A percentile compares a stretch with the other conserved stretches of the same genome.
Evolutionary conservation across 352 stramenopile species (phyloP).

Genomic region (Globisporangium paroecandrum): DNA sequence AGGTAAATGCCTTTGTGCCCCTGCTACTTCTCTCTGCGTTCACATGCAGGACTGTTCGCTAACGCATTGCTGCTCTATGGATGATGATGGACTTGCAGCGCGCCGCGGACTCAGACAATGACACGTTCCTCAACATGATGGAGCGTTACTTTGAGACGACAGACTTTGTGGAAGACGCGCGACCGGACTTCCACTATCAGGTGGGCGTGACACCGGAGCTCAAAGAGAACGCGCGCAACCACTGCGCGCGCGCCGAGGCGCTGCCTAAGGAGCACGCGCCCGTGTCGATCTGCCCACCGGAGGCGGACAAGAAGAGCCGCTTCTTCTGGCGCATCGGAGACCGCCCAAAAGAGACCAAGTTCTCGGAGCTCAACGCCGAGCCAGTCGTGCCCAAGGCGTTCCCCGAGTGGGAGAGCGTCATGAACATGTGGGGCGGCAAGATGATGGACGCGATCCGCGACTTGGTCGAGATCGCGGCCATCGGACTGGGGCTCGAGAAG

Average conservation of each 20-base stretch:
- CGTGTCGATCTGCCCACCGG: constrained; percentile 82
- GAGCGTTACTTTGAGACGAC: constrained; percentile 89
- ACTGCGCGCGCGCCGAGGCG: constrained; percentile 62
- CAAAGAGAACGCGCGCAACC: constrained; percentile 83
- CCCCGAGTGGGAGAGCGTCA: constrained; percentile 82
- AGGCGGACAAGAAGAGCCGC: constrained; percentile 91
- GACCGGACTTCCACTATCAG: constrained; percentile 86
- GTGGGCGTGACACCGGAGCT: constrained; percentile 87
- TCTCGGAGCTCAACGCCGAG: constrained; percentile 83
- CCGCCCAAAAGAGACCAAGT: constrained; percentile 72
- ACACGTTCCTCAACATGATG: constrained; percentile 92
- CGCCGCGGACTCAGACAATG: constrained; percentile 67
- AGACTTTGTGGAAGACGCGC: constrained; percentile 86
- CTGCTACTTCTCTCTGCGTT: background rate
- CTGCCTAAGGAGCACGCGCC: constrained; percentile 62
- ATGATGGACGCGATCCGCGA: constrained; percentile 79
- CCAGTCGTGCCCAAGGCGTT: constrained; percentile 84
- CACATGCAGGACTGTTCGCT: too few species aligned
- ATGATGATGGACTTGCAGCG: constrained; percentile 26
- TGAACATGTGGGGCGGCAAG: constrained; percentile 92
- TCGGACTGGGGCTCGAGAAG: constrained; percentile 84
- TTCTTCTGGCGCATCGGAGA: constrained; percentile 93
- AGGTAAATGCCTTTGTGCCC: constrained; percentile 24
- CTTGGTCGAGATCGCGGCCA: constrained; percentile 84
- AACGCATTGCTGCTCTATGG: background rate